phyloP scores from a whole-genome alignment of 2,329 filamentous ascomycete genomes.

The Graphiopsis chlorocephala region DNA sequence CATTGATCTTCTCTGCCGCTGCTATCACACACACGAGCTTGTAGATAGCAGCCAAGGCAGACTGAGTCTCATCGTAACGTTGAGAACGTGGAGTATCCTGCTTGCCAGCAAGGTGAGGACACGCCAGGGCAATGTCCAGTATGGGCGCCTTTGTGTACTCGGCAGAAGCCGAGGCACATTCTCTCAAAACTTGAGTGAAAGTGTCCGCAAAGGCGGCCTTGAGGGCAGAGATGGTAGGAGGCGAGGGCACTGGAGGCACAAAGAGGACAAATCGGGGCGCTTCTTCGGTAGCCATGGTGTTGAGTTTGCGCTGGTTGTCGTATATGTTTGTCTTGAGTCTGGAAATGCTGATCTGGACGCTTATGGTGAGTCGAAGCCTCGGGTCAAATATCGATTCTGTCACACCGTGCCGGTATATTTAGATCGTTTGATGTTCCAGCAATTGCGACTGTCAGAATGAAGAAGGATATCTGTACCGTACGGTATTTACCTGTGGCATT shows the following conservation, averaged over 20 bases:
- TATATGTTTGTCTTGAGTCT: background rate
- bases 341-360: background rate
- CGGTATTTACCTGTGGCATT: background rate
- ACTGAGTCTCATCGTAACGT: slow-evolving; percentile 67
- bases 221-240: slow-evolving; percentile 39
- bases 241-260: slow-evolving; percentile 44
- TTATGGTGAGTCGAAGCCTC: background rate
- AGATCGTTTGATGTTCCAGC: background rate
- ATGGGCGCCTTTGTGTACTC: slow-evolving; percentile 37
- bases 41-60: slow-evolving; percentile 74
- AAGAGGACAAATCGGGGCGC: slow-evolving; percentile 39
- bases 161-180: slow-evolving; percentile 37
- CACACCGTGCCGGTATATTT: background rate
- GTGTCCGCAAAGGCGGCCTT: slow-evolving; percentile 45
- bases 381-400: background rate
- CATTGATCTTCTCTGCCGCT: slow-evolving; percentile 59
- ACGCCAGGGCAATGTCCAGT: slow-evolving; percentile 61
- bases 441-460: background rate
- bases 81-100: slow-evolving; percentile 52
- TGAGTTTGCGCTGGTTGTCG: background rate
- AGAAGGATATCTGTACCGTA: background rate
- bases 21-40: slow-evolving; percentile 72
- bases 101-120: slow-evolving; percentile 57
- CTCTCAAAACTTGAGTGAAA: slow-evolving; percentile 41
- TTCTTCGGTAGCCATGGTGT: slow-evolving; percentile 21